These are phyloP conservation scores for Solanum corneliomulleri DNA, from an alignment of 257 asterid genomes.

Conservation along the genomic window DNA sequence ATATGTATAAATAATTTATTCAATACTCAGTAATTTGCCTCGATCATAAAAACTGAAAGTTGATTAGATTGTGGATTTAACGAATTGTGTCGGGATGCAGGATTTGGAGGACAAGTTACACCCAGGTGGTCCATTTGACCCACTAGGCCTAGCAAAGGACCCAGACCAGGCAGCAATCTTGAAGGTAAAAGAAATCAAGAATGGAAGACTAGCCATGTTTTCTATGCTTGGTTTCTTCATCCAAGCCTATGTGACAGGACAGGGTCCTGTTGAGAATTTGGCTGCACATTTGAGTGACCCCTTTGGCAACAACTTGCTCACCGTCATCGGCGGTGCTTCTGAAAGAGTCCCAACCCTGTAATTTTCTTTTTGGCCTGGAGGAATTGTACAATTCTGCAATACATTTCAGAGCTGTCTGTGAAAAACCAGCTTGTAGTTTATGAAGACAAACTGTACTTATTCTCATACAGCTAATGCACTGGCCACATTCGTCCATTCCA, in stretches of 20 bases:
- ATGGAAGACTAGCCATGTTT: constrained; percentile 91
- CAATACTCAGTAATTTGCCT: background rate
- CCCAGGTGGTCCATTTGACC: constrained; percentile 97
- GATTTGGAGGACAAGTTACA: constrained; percentile 92
- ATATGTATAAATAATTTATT: background rate
- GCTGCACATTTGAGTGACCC: constrained; percentile 94
- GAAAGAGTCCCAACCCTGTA: constrained; percentile 77
- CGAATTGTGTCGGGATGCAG: constrained; percentile 10
- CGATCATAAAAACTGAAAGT: background rate
- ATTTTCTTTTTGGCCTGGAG: constrained; percentile 1
- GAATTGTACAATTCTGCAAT: background rate
- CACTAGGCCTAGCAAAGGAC: constrained; percentile 78
- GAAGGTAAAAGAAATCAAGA: constrained; percentile 96
- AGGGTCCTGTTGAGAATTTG: constrained; percentile 93
- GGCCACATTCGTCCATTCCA: background rate
- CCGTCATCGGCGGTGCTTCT: constrained; percentile 67
- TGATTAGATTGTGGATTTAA: background rate
- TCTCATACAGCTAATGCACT: background rate
- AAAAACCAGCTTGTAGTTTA: background rate
- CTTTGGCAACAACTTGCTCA: constrained; percentile 92
- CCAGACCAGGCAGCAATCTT: constrained; percentile 92
- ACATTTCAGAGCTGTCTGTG: background rate
- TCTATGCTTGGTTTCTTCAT: constrained; percentile 90
- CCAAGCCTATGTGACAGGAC: constrained; percentile 88
- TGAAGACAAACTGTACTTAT: background rate